Evolutionary conservation across 441 rosid genomes (phyloP).

Genomic region (Eruca vesicaria): DNA sequence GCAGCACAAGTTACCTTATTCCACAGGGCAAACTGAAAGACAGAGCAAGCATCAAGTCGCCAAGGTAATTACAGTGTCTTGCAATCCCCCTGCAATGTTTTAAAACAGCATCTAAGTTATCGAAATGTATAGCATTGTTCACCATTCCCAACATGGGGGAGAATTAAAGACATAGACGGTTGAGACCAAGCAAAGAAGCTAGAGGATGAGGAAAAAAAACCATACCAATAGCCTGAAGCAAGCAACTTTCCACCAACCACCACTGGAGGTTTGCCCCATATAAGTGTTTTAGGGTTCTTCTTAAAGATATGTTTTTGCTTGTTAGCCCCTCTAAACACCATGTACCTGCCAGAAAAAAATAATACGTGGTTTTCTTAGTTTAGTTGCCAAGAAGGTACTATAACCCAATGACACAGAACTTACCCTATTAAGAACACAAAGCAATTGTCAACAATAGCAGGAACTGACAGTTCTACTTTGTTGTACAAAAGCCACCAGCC

Average conservation of each 20-base stretch:
- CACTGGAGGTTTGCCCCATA: slow-evolving; percentile 84
- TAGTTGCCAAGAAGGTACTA: neutral
- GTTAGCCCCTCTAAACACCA: slow-evolving; percentile 88
- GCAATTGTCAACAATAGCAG: slow-evolving; percentile 57
- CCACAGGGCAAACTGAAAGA: slow-evolving; percentile 93
- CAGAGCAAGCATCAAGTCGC: slow-evolving; percentile 80
- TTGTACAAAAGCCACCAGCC: slow-evolving; percentile 95
- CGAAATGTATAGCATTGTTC: neutral
- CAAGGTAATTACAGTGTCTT: slow-evolving; percentile 94
- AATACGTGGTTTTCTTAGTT: neutral
- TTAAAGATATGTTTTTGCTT: slow-evolving; percentile 85
- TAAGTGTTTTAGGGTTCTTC: slow-evolving; percentile 73
- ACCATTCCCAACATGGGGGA: neutral
- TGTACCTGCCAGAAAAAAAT: slow-evolving; percentile 46
- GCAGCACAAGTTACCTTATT: slow-evolving; percentile 48
- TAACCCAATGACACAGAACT: slow-evolving; percentile 18
- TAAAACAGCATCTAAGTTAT: neutral
- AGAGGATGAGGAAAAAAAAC: neutral
- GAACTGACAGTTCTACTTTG: slow-evolving; percentile 62
- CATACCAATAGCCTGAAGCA: slow-evolving; percentile 91
- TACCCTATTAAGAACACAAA: slow-evolving; percentile 73
- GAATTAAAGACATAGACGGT: neutral
- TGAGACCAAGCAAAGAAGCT: neutral
- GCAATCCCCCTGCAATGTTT: slow-evolving; percentile 73
- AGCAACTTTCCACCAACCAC: slow-evolving; percentile 83